Evolutionary conservation across 331 rosid genomes (phyloP).

Genomic region (Saraca asoca): DNA sequence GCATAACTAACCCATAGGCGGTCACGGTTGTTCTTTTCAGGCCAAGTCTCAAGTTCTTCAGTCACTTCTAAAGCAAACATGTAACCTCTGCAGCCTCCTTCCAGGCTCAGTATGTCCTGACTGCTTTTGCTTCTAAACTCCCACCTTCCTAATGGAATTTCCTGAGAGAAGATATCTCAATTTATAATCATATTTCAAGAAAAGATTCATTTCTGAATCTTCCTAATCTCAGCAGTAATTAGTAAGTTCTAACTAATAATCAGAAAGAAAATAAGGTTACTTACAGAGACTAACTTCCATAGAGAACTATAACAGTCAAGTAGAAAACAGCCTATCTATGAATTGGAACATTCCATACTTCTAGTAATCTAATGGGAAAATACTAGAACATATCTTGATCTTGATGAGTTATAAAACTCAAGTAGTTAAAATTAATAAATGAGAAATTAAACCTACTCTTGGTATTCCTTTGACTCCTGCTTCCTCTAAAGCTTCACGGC

Average conservation of each 20-base stretch:
- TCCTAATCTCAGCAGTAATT: too few species aligned
- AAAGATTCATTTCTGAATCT: not conserved
- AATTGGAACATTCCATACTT: not conserved
- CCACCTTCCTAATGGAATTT: constrained; percentile 77
- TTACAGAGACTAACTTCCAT: too few species aligned
- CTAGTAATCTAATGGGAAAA: not conserved
- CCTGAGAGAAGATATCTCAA: constrained; percentile 45
- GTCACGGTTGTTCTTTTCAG: constrained; percentile 66
- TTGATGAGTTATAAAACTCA: not conserved
- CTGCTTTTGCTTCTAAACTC: constrained; percentile 87
- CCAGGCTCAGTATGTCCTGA: constrained; percentile 49
- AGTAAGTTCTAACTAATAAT: too few species aligned
- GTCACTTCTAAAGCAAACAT: constrained; percentile 90
- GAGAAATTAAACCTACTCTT: constrained; percentile 56
- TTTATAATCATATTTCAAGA: constrained; percentile 1
- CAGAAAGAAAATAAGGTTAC: too few species aligned
- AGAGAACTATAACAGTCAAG: too few species aligned
- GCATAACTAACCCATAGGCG: constrained; percentile 70
- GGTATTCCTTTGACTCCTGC: constrained; percentile 84
- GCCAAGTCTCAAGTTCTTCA: constrained; percentile 76
- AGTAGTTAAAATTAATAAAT: constrained; percentile 18
- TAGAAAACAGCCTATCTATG: not conserved
- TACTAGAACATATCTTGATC: not conserved
- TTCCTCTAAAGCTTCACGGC: constrained; percentile 90
- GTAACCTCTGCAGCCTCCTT: constrained; percentile 85